A percentile compares a stretch with the other conserved stretches of the same genome.
Conservation (phyloP, 352 stramenopile genomes). For the Pythium myriotylum region DNA sequence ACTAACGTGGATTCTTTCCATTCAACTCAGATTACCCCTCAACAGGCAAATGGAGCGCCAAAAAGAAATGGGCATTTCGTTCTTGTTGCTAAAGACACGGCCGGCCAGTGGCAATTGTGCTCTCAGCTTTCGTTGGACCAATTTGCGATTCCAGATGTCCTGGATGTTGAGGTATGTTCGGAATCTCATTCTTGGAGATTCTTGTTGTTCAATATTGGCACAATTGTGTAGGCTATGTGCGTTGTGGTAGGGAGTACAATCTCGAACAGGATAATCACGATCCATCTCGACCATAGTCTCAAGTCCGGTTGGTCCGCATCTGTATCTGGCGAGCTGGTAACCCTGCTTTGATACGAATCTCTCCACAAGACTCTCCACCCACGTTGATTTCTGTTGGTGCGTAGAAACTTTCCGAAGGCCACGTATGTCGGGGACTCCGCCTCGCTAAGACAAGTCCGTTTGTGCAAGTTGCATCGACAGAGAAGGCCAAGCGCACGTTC, state of each 20-base stretch:
- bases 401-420: conserved; percentile 46
- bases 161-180: conserved; percentile 44
- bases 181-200: neutral
- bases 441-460: conserved; percentile 46
- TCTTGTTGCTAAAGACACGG: neutral
- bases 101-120: conserved; percentile 11
- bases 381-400: neutral
- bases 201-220: neutral
- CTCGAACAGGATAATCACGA: conserved; percentile 35
- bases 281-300: conserved; percentile 36
- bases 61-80: conserved; percentile 13
- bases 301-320: conserved; percentile 34
- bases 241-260: conserved; percentile 49
- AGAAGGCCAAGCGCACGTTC: conserved; percentile 54
- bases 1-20: neutral
- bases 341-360: too few species aligned
- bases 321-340: conserved; percentile 51
- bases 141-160: conserved; percentile 24
- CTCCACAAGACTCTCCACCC: too few species aligned
- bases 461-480: conserved; percentile 50
- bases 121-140: conserved; percentile 9
- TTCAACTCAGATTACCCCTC: neutral
- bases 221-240: conserved; percentile 33
- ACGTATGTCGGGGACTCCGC: conserved; percentile 53
- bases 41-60: neutral